Conservation (phyloP, 768 basidiomycete species). For the Melanogaster broomeanus region DNA sequence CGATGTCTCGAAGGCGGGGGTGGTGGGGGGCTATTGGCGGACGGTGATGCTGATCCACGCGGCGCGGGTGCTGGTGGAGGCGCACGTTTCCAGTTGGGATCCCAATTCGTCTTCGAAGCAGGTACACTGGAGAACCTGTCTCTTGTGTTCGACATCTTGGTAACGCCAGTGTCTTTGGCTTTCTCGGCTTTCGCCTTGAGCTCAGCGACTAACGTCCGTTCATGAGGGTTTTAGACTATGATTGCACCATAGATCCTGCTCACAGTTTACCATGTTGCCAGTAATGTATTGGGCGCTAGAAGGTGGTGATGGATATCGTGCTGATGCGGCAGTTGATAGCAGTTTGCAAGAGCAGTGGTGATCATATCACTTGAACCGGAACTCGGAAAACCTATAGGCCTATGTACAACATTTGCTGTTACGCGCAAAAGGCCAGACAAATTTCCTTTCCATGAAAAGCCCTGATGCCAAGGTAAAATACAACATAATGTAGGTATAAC, state of each 20-base stretch:
- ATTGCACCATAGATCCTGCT: slow-evolving; percentile 9
- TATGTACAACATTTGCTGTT: background rate
- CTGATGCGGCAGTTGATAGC: too few species aligned
- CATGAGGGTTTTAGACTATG: slow-evolving; percentile 1
- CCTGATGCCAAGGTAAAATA: background rate
- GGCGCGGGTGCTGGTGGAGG: slow-evolving; percentile 43
- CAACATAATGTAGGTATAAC: background rate
- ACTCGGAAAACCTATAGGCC: too few species aligned
- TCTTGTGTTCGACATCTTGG: slow-evolving; percentile 53
- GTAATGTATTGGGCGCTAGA: background rate
- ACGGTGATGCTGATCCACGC: slow-evolving; percentile 7
- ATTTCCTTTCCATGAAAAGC: too few species aligned
- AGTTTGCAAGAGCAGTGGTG: too few species aligned
- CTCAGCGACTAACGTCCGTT: slow-evolving; percentile 52
- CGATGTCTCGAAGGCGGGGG: slow-evolving; percentile 38
- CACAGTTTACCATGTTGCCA: slow-evolving; percentile 31
- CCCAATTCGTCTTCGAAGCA: slow-evolving; percentile 64
- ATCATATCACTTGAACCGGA: too few species aligned
- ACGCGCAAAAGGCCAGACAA: too few species aligned
- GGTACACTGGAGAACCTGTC: slow-evolving; percentile 59
- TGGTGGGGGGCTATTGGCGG: slow-evolving; percentile 22
- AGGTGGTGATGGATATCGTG: background rate
- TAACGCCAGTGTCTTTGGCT: slow-evolving; percentile 56
- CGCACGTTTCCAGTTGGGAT: slow-evolving; percentile 52
- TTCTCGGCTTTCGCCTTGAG: slow-evolving; percentile 64